Percentiles rank a stretch among this genome's conserved stretches.
These are phyloP conservation scores for Furcasterigmium sp. DNA, from an alignment of 2,329 filamentous ascomycete species.

Conservation along the genomic window DNA sequence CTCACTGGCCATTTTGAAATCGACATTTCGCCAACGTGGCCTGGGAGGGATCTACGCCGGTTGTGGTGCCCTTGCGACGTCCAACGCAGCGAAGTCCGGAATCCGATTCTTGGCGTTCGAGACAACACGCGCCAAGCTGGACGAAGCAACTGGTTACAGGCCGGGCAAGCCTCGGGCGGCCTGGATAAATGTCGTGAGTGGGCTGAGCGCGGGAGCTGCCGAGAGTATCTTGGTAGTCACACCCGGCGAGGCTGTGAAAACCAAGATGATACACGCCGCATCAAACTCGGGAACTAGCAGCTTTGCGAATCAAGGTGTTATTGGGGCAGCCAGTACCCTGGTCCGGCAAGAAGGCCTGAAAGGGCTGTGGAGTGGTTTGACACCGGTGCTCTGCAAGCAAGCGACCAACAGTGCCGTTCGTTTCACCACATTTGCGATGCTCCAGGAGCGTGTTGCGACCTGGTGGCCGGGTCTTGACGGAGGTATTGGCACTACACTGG, in stretches of 20 bases:
- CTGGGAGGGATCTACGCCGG: conserved; percentile 2
- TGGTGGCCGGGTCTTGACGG: conserved; percentile 3
- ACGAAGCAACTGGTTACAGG: neutral
- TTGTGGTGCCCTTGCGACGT: conserved; percentile 2
- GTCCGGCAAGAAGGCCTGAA: conserved; percentile 1
- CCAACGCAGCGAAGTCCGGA: conserved; percentile 2
- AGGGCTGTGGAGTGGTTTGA: conserved; percentile 4
- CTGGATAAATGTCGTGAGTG: conserved; percentile 6
- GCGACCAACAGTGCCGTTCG: conserved; percentile 6
- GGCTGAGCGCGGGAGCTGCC: conserved; percentile 5
- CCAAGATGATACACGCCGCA: conserved; percentile 5
- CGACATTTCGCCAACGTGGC: conserved; percentile 1
- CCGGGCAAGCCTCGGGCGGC: neutral
- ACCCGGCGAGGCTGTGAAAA: conserved; percentile 5
- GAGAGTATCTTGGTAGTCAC: conserved; percentile 2
- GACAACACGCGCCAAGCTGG: conserved; percentile 1
- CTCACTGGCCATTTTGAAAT: conserved; percentile 1
- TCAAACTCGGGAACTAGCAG: neutral
- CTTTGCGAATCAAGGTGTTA: conserved; percentile 1
- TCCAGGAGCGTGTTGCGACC: conserved; percentile 1
- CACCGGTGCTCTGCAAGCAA: conserved; percentile 4
- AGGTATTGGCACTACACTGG: conserved; percentile 1
- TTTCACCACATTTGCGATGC: conserved; percentile 5
- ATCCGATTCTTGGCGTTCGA: conserved; percentile 4
- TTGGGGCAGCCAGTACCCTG: conserved; percentile 1